Percentiles rank a stretch among this genome's conserved stretches.
Conservation (phyloP, 169 alveolate species). For the Eimeria maxima region DNA sequence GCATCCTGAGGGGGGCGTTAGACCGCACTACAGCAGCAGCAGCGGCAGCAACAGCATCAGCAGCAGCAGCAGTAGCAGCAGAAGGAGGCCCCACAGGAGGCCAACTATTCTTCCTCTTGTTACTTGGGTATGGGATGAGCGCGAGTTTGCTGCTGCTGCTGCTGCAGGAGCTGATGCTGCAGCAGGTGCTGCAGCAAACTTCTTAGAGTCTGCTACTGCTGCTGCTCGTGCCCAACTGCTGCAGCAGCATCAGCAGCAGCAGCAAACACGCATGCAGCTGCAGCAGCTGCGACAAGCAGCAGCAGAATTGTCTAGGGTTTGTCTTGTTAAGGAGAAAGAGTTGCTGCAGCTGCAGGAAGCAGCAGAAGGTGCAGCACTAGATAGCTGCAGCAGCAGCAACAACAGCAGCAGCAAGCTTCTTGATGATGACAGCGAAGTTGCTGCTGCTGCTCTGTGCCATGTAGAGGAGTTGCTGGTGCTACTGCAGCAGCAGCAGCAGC, state of each 20-base stretch:
- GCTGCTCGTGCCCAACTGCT: slow-evolving; percentile 23
- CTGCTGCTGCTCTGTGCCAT: slow-evolving; percentile 18
- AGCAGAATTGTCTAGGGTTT: background rate
- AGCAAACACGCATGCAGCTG: slow-evolving; percentile 4
- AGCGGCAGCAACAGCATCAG: slow-evolving; percentile 24
- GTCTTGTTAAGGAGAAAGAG: background rate
- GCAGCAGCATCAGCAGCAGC: slow-evolving; percentile 47
- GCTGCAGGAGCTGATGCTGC: slow-evolving; percentile 20
- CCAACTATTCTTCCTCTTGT: background rate
- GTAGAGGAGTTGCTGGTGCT: slow-evolving; percentile 22
- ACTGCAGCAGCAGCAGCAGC: slow-evolving; percentile 58
- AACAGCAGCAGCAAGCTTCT: slow-evolving; percentile 18
- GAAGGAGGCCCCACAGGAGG: background rate
- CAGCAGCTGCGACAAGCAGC: slow-evolving; percentile 28
- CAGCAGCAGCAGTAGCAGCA: slow-evolving; percentile 42
- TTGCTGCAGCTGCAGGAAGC: slow-evolving; percentile 60
- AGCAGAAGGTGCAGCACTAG: slow-evolving; percentile 42
- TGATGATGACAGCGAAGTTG: background rate
- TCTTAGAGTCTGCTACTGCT: slow-evolving; percentile 26
- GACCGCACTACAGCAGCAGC: background rate
- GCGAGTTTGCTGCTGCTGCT: slow-evolving; percentile 26
- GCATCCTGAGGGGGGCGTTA: background rate
- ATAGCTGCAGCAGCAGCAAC: slow-evolving; percentile 15
- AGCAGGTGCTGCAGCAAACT: slow-evolving; percentile 30
- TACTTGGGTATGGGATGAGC: slow-evolving; percentile 2